Evolutionary conservation across 176 grass and related monocot genomes (phyloP).

Genomic region (Bonia amplexicaulis): DNA sequence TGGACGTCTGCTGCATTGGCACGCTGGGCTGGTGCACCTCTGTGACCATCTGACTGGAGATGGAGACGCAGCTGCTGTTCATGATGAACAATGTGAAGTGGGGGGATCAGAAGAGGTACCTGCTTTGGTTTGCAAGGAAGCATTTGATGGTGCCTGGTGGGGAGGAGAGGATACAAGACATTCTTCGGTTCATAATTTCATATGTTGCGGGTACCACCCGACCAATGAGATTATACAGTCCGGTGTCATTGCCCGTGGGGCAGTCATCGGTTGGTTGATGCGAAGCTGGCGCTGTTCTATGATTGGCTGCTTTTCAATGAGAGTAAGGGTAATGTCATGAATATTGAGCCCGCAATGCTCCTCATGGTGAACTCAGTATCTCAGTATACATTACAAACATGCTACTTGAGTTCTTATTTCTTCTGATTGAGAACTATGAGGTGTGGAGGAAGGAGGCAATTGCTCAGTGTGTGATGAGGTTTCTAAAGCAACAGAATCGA

Average conservation of each 20-base stretch:
- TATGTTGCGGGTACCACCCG: slow-evolving; percentile 55
- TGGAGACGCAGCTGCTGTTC: slow-evolving; percentile 83
- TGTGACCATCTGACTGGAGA: slow-evolving; percentile 53
- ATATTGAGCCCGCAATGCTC: slow-evolving; percentile 90
- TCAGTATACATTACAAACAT: slow-evolving; percentile 66
- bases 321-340: slow-evolving; percentile 57
- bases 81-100: slow-evolving; percentile 76
- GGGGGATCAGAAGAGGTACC: slow-evolving; percentile 74
- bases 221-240: slow-evolving; percentile 70
- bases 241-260: slow-evolving; percentile 69
- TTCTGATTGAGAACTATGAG: slow-evolving; percentile 88
- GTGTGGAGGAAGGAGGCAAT: slow-evolving; percentile 50
- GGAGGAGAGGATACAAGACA: slow-evolving; percentile 67
- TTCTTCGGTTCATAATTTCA: slow-evolving; percentile 56
- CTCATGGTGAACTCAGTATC: slow-evolving; percentile 80
- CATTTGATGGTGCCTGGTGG: slow-evolving; percentile 56
- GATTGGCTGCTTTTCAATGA: slow-evolving; percentile 86
- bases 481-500: slow-evolving; percentile 17
- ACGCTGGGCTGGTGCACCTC: slow-evolving; percentile 38
- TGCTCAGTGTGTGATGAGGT: slow-evolving; percentile 31
- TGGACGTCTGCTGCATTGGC: slow-evolving; percentile 26
- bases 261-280: slow-evolving; percentile 82
- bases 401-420: slow-evolving; percentile 88
- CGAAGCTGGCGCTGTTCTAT: slow-evolving; percentile 77
- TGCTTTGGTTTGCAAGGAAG: slow-evolving; percentile 77